These are phyloP conservation scores for Striga hermonthica DNA, from an alignment of 305 asterid species.

Conservation along the genomic window DNA sequence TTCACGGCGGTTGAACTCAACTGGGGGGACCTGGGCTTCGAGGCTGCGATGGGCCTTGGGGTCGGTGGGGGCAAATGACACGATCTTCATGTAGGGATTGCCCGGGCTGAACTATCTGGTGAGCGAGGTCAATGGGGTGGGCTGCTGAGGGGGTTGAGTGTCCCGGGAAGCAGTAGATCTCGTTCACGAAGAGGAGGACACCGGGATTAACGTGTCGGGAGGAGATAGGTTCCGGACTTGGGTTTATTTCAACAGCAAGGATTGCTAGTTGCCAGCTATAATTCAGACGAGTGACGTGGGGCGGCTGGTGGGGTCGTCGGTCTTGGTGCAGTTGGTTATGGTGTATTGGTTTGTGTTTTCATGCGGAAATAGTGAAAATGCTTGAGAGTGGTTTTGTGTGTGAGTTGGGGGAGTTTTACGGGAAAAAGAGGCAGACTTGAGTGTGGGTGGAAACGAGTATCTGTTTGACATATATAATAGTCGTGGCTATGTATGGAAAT, in stretches of 20 bases:
- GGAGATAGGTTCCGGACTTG: conserved; percentile 89
- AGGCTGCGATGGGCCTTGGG: conserved; percentile 32
- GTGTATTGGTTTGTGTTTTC: conserved; percentile 35
- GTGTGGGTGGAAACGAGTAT: conserved; percentile 62
- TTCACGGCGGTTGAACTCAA: conserved; percentile 68
- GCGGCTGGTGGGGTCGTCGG: conserved; percentile 31
- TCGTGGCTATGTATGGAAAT: conserved; percentile 44
- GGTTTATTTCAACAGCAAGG: conserved; percentile 92
- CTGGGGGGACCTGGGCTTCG: conserved; percentile 57
- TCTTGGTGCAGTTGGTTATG: conserved; percentile 28
- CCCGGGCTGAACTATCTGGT: conserved; percentile 73
- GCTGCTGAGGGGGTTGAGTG: conserved; percentile 51
- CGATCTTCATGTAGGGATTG: conserved; percentile 82
- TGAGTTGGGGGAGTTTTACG: conserved; percentile 69
- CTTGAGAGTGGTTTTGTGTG: too few species aligned
- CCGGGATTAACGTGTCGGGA: conserved; percentile 52
- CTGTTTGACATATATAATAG: conserved; percentile 58
- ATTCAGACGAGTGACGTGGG: conserved; percentile 51
- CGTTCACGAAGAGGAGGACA: conserved; percentile 71
- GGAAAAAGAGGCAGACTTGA: conserved; percentile 70
- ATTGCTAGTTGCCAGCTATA: conserved; percentile 64
- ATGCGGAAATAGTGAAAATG: conserved; percentile 23
- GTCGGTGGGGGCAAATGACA: conserved; percentile 44
- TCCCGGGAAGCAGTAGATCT: conserved; percentile 93
- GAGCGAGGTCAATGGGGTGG: conserved; percentile 54